Conservation (phyloP, 2,329 filamentous ascomycete species). For the Diaporthe longicolla region DNA sequence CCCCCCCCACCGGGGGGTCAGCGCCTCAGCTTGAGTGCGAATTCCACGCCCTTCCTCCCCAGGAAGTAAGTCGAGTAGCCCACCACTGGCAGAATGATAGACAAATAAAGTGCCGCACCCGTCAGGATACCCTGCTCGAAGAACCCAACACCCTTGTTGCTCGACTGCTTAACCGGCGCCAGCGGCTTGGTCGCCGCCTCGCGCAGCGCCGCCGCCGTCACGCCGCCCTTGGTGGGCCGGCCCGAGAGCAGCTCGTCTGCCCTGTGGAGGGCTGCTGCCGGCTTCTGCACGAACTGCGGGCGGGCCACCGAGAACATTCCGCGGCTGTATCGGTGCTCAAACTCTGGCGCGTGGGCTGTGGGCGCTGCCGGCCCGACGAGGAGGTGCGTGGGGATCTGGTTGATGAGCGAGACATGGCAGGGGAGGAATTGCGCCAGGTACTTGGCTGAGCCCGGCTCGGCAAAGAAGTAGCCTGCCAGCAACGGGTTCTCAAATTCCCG, state of each 20-base stretch:
- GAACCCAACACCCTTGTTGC: slow-evolving; percentile 56
- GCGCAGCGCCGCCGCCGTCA: slow-evolving; percentile 42
- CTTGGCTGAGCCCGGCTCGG: slow-evolving; percentile 58
- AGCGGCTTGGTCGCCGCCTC: slow-evolving; percentile 48
- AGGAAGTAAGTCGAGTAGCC: slow-evolving; percentile 43
- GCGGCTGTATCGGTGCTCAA: slow-evolving; percentile 55
- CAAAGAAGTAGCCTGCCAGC: slow-evolving; percentile 48
- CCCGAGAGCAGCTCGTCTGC: slow-evolving; percentile 45
- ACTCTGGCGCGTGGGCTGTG: slow-evolving; percentile 47
- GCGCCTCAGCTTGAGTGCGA: slow-evolving; percentile 15
- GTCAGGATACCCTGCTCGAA: slow-evolving; percentile 63
- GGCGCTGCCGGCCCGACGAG: slow-evolving; percentile 60
- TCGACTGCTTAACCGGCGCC: slow-evolving; percentile 52
- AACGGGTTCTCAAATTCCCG: slow-evolving; percentile 46
- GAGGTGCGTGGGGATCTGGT: slow-evolving; percentile 69
- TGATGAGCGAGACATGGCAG: slow-evolving; percentile 65
- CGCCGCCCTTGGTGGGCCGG: slow-evolving; percentile 39
- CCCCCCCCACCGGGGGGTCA: neutral
- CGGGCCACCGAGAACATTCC: slow-evolving; percentile 60
- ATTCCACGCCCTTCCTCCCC: slow-evolving; percentile 42
- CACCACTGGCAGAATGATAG: slow-evolving; percentile 43
- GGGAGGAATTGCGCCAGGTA: slow-evolving; percentile 71
- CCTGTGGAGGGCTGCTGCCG: slow-evolving; percentile 40
- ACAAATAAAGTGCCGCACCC: slow-evolving; percentile 49
- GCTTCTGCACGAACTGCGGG: slow-evolving; percentile 56